Evolutionary conservation across 2,329 filamentous ascomycete genomes (phyloP), one percentile per base, ranked within the genome.

Genomic region (Colletotrichum eremochloae): DNA sequence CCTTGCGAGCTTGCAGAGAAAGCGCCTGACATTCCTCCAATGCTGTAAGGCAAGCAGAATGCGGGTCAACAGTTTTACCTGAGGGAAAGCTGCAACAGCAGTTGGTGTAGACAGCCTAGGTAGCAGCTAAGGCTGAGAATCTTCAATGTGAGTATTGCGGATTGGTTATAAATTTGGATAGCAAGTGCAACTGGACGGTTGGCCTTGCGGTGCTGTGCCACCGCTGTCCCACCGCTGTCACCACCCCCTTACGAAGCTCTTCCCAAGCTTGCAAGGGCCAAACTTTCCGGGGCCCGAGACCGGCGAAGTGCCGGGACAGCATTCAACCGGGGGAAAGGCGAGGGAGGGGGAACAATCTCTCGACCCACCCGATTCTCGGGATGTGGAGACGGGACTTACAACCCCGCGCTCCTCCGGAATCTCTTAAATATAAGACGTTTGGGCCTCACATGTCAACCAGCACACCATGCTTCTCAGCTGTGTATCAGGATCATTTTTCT

Each of bases 301-400:
- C 38, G 44, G 36, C 38, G 56, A 33, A 44, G 57, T 57, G 57
- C 66, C 70, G 66, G 70, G 70, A 72, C 70, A 72, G 70, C 46
- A 69, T 72, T 72, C 70, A 69, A 61, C 70, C 70, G 66, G 70
- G 48, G 18, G 15, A 33, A 24, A 20, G 29, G n/a, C 2, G 29
- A n/a, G 46, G 36, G 65, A 53, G 69, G 65, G 69, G 53, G 24
- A 44, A 52, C 29, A 58, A 57, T 57, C 52, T 52, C 38, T 72
- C 69, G 67, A 61, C 66, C 70, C 61, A 55, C 48, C 69, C 66
- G 70, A 65, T 65, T 72, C 64, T 72, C 70, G 70, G 70, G 60
- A 60, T 56, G 60, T 65, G 70, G 66, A 70, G 66, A 70, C 70
- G 66, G 70, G 66, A 70, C 67, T 72, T 65, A 36, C 60, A 65